Conservation (phyloP, 2,329 filamentous ascomycete genomes). For the Xylariales sp. region DNA sequence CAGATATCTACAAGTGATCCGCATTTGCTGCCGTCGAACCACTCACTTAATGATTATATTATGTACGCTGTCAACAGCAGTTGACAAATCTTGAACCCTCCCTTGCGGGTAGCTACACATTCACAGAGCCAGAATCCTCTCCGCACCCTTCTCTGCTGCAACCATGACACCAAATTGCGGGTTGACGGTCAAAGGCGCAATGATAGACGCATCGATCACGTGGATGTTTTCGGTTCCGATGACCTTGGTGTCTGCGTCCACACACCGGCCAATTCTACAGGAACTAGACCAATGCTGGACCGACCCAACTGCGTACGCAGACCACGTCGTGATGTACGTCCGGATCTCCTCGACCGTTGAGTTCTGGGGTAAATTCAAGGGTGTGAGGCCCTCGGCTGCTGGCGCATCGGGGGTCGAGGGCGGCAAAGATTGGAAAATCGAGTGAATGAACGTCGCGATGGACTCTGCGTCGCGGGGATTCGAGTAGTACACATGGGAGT, state of each 20-base stretch:
- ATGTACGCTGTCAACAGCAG: not conserved
- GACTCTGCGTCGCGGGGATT: slow-evolving; percentile 41
- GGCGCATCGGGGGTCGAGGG: slow-evolving; percentile 18
- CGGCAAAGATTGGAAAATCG: slow-evolving; percentile 41
- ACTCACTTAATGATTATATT: too few relatives aligned
- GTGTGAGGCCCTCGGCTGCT: slow-evolving; percentile 35
- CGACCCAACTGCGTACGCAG: slow-evolving; percentile 41
- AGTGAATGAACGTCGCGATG: slow-evolving; percentile 45
- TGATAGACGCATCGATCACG: slow-evolving; percentile 46
- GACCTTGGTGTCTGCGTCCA: slow-evolving; percentile 42
- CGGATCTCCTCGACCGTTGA: slow-evolving; percentile 43
- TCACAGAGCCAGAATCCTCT: slow-evolving; percentile 35
- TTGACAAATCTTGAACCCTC: too few relatives aligned
- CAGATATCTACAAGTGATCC: too few relatives aligned
- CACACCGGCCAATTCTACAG: slow-evolving; percentile 45
- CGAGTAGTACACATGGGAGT: slow-evolving; percentile 40
- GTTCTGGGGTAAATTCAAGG: slow-evolving; percentile 42
- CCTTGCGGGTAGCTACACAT: too few relatives aligned
- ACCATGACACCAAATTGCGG: slow-evolving; percentile 52
- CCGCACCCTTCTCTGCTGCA: slow-evolving; percentile 45
- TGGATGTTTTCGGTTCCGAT: slow-evolving; percentile 45
- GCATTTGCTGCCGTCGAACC: too few relatives aligned
- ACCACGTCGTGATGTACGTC: slow-evolving; percentile 43
- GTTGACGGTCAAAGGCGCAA: slow-evolving; percentile 47
- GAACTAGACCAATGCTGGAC: slow-evolving; percentile 51